Evolutionary conservation across 1,139 yeast genomes (phyloP).

Genomic region (Protomyces macrosporus): DNA sequence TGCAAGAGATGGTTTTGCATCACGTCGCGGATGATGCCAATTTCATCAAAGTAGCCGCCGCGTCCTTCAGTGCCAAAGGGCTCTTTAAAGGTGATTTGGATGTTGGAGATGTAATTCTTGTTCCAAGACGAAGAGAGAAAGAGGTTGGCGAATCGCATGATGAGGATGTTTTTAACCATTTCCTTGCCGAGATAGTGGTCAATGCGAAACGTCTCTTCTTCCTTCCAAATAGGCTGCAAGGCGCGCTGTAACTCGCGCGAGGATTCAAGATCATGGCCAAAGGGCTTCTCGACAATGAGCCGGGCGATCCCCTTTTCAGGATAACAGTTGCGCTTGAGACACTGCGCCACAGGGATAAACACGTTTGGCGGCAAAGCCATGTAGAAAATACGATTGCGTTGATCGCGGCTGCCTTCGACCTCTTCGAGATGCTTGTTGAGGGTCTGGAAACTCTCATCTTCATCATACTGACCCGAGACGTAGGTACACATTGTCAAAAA

Average conservation of each 20-base stretch:
- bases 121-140: constrained; percentile 84
- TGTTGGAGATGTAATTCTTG: constrained; percentile 64
- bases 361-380: constrained; percentile 93
- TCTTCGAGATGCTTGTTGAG: constrained; percentile 53
- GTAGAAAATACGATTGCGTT: constrained; percentile 63
- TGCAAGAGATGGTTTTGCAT: constrained; percentile 97
- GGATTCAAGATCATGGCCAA: constrained; percentile 82
- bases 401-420: constrained; percentile 47
- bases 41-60: constrained; percentile 93
- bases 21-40: constrained; percentile 95
- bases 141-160: constrained; percentile 83
- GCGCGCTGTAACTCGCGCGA: constrained; percentile 70
- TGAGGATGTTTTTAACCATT: constrained; percentile 89
- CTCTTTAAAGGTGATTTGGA: constrained; percentile 90
- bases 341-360: constrained; percentile 70
- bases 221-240: constrained; percentile 79
- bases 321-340: constrained; percentile 65
- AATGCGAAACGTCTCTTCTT: constrained; percentile 88
- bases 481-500: constrained; percentile 65
- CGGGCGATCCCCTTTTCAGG: constrained; percentile 66
- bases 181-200: constrained; percentile 98
- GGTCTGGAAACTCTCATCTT: constrained; percentile 61
- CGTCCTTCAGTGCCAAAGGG: constrained; percentile 98
- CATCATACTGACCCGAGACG: constrained; percentile 73
- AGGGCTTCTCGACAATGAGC: constrained; percentile 92